Evolutionary conservation across 78 protist species (phyloP).

Genomic region (Tieghemostelium lacteum): DNA sequence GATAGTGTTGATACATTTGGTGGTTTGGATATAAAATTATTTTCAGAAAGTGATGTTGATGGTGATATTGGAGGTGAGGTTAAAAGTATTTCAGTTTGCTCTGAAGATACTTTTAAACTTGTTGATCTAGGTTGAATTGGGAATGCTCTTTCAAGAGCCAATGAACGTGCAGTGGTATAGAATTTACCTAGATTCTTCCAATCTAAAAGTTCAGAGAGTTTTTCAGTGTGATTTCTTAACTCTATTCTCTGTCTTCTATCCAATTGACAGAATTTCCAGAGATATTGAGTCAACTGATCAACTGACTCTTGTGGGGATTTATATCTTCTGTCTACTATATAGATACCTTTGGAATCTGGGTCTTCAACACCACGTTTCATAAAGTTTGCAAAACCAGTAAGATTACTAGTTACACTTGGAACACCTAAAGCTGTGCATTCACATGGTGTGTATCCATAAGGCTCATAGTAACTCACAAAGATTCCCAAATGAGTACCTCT

Average conservation of each 20-base stretch:
- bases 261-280: slow-evolving; percentile 77
- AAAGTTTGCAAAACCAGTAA: slow-evolving; percentile 89
- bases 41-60: slow-evolving; percentile 28
- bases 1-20: not conserved
- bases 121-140: slow-evolving; percentile 36
- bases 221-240: slow-evolving; percentile 90
- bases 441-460: slow-evolving; percentile 87
- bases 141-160: slow-evolving; percentile 74
- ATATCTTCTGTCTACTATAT: slow-evolving; percentile 84
- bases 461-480: slow-evolving; percentile 91
- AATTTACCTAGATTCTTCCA: slow-evolving; percentile 75
- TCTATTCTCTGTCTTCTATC: slow-evolving; percentile 77
- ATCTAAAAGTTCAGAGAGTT: slow-evolving; percentile 65
- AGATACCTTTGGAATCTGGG: slow-evolving; percentile 83
- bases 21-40: not conserved
- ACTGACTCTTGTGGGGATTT: slow-evolving; percentile 83
- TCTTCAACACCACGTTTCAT: slow-evolving; percentile 50
- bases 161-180: slow-evolving; percentile 68
- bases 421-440: slow-evolving; percentile 91
- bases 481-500: slow-evolving; percentile 93
- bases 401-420: slow-evolving; percentile 87
- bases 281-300: slow-evolving; percentile 78
- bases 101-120: not conserved
- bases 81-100: not conserved
- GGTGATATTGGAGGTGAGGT: not conserved